These are phyloP conservation scores for Tetrahymena elliotti DNA, from an alignment of 73 alveolate genomes.

Conservation along the genomic window DNA sequence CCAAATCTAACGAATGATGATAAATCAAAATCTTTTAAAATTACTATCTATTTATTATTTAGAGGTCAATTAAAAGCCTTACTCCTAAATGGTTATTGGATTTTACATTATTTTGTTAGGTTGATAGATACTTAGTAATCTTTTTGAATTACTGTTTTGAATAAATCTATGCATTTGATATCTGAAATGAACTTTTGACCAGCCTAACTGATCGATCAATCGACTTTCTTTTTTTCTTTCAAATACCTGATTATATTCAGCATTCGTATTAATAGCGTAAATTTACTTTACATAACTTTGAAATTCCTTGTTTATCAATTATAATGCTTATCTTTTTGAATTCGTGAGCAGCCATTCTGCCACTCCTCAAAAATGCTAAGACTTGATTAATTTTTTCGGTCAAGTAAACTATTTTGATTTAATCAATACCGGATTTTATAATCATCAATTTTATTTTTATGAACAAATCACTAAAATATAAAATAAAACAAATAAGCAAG, in stretches of 20 bases:
- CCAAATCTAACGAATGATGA: no score
- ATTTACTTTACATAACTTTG: neutral
- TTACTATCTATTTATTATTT: neutral
- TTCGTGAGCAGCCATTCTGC: neutral
- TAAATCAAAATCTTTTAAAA: neutral
- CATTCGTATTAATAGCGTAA: neutral
- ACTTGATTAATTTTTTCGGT: neutral
- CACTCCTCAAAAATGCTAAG: neutral
- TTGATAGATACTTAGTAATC: neutral
- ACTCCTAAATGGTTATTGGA: neutral
- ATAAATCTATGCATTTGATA: neutral
- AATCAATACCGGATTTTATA: neutral
- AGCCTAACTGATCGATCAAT: neutral
- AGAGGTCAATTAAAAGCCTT: neutral
- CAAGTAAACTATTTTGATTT: no score
- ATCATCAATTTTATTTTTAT: neutral
- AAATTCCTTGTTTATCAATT: no score
- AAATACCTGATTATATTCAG: neutral
- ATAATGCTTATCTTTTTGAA: neutral
- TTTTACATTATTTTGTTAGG: no score
- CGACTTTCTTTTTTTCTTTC: neutral
- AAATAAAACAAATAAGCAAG: no score
- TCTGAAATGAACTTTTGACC: neutral
- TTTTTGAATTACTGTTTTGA: neutral
- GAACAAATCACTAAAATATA: neutral